Conservation (phyloP, 2,329 filamentous ascomycete species). For the Pseudogymnoascus sp. region DNA sequence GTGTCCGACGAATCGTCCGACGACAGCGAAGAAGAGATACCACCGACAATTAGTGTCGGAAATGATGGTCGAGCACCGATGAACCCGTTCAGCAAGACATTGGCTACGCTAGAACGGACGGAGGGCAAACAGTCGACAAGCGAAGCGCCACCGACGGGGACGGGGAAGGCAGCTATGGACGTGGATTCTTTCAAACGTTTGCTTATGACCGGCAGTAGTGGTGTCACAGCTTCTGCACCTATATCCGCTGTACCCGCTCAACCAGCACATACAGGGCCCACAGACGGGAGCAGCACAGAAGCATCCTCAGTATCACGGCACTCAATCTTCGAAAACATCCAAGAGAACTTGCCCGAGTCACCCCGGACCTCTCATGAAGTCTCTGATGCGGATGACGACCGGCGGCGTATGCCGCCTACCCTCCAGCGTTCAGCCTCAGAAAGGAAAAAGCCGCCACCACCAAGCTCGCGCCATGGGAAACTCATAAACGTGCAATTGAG, state of each 20-base stretch:
- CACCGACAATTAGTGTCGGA: slow-evolving; percentile 14
- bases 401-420: slow-evolving; percentile 27
- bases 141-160: slow-evolving; percentile 16
- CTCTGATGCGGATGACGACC: slow-evolving; percentile 46
- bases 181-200: slow-evolving; percentile 71
- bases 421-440: slow-evolving; percentile 29
- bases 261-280: slow-evolving; percentile 23
- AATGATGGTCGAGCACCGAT: slow-evolving; percentile 28
- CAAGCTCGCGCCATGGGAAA: slow-evolving; percentile 71
- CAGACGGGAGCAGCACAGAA: slow-evolving; percentile 48
- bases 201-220: slow-evolving; percentile 62
- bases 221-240: slow-evolving; percentile 23
- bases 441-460: slow-evolving; percentile 64
- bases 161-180: slow-evolving; percentile 47
- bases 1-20: slow-evolving; percentile 27
- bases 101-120: slow-evolving; percentile 41
- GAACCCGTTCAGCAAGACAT: slow-evolving; percentile 51
- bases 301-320: slow-evolving; percentile 51
- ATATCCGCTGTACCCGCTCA: slow-evolving; percentile 23
- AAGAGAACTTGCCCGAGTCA: slow-evolving; percentile 37
- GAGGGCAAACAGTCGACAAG: slow-evolving; percentile 16
- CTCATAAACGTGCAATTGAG: slow-evolving; percentile 49
- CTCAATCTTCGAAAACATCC: slow-evolving; percentile 47
- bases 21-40: slow-evolving; percentile 15
- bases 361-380: slow-evolving; percentile 52